These are phyloP conservation scores for Monosporascus cannonballus DNA, from an alignment of 2,329 filamentous ascomycete species.

Conservation along the genomic window DNA sequence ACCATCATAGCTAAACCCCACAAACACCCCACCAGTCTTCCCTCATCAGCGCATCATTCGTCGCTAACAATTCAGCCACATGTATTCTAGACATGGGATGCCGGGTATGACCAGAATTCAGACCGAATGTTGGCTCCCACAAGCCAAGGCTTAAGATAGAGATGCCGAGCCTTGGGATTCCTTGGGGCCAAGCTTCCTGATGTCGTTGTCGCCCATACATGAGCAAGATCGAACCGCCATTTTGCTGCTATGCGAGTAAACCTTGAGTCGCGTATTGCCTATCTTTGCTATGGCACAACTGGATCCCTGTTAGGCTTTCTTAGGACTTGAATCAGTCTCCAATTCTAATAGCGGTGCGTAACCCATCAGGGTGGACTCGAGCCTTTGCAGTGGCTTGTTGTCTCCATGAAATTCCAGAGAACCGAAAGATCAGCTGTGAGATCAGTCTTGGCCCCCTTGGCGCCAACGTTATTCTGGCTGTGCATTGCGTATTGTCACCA, in stretches of 20 bases:
- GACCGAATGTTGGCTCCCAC: background rate
- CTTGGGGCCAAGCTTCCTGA: background rate
- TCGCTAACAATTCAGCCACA: background rate
- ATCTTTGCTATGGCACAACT: background rate
- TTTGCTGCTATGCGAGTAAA: background rate
- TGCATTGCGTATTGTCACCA: background rate
- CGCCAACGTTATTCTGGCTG: background rate
- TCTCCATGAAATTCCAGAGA: background rate
- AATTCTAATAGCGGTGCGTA: background rate
- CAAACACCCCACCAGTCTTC: too few relatives aligned
- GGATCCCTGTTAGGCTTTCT: background rate
- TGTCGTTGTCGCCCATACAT: background rate
- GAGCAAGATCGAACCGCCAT: background rate
- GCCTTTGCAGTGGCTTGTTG: background rate
- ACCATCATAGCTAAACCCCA: too few relatives aligned
- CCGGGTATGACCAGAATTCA: background rate
- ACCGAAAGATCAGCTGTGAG: background rate
- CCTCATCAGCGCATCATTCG: background rate
- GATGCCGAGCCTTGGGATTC: background rate
- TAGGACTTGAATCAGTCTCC: background rate
- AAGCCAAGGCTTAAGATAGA: background rate
- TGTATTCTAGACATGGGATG: background rate
- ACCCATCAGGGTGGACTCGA: background rate
- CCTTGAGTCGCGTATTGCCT: background rate
- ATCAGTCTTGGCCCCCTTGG: background rate